phyloP scores from a whole-genome alignment of 2,329 filamentous ascomycete genomes.

The Ceratocystis colombiana region DNA sequence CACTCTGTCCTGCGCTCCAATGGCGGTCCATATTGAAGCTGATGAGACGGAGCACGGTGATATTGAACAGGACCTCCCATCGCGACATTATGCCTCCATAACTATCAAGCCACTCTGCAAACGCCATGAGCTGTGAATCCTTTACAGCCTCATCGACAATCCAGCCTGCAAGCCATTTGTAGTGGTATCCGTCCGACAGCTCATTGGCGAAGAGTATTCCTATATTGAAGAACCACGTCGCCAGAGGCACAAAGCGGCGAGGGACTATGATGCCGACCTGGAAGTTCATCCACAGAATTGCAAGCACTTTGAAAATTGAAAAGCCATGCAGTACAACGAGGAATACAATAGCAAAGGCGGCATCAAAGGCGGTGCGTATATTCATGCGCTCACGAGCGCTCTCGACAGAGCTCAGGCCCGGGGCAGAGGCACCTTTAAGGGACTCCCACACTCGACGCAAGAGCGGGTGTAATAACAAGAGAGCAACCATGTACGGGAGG shows the following conservation, averaged over 20 bases:
- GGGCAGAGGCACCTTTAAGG: slow-evolving; percentile 28
- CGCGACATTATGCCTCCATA: slow-evolving; percentile 74
- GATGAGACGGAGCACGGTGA: slow-evolving; percentile 82
- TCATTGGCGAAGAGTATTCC: slow-evolving; percentile 83
- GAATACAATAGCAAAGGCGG: slow-evolving; percentile 69
- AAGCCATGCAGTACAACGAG: slow-evolving; percentile 72
- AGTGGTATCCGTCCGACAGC: slow-evolving; percentile 64
- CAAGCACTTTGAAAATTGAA: slow-evolving; percentile 69
- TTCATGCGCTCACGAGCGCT: slow-evolving; percentile 52
- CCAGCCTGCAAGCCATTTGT: slow-evolving; percentile 49
- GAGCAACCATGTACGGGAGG: slow-evolving; percentile 64
- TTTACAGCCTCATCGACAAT: slow-evolving; percentile 29
- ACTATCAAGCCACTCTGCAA: slow-evolving; percentile 64
- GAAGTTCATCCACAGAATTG: slow-evolving; percentile 75
- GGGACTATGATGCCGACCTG: slow-evolving; percentile 64
- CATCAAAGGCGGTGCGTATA: slow-evolving; percentile 59
- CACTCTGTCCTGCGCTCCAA: slow-evolving; percentile 68
- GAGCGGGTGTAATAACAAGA: slow-evolving; percentile 70
- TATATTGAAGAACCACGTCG: slow-evolving; percentile 87
- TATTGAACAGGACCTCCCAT: slow-evolving; percentile 97
- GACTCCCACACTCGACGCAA: slow-evolving; percentile 61
- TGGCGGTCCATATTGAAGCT: slow-evolving; percentile 97
- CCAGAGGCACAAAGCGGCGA: slow-evolving; percentile 56
- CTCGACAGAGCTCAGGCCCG: slow-evolving; percentile 40
- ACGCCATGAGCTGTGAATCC: slow-evolving; percentile 40